A percentile compares a stretch with the other conserved stretches of the same genome.
These are phyloP conservation scores for Casuarina equisetifolia DNA, from an alignment of 306 rosid species.

Conservation along the genomic window DNA sequence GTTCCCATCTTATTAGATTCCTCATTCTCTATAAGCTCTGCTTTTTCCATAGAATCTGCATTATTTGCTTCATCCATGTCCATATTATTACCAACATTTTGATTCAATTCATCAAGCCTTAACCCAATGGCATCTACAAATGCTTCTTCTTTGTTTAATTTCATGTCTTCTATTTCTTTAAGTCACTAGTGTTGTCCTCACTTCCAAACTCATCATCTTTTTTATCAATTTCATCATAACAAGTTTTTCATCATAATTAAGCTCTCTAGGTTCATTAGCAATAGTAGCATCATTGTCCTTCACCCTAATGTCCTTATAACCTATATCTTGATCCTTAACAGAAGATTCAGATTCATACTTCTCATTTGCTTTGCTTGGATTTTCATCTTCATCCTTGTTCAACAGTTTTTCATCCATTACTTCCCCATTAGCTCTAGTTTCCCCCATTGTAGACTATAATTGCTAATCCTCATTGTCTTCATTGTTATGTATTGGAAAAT, in stretches of 20 bases:
- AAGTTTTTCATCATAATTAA: constrained; percentile 45
- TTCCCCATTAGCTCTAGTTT: constrained; percentile 66
- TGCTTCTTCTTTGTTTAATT: constrained; percentile 61
- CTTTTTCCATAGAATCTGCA: constrained; percentile 51
- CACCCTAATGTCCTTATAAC: constrained; percentile 73
- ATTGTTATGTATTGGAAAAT: too few relatives aligned
- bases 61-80: constrained; percentile 51
- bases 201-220: constrained; percentile 42
- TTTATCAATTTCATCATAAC: constrained; percentile 34
- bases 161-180: constrained; percentile 46
- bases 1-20: constrained; percentile 41
- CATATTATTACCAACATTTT: constrained; percentile 46
- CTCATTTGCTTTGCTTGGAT: constrained; percentile 43
- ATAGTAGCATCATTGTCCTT: constrained; percentile 53
- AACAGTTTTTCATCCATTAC: constrained; percentile 66
- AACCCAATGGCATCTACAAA: constrained; percentile 53
- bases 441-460: constrained; percentile 67
- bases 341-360: constrained; percentile 78
- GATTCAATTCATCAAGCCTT: constrained; percentile 57
- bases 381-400: constrained; percentile 73
- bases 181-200: constrained; percentile 41
- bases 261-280: constrained; percentile 50
- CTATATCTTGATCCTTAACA: constrained; percentile 51
- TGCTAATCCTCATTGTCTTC: constrained; percentile 54
- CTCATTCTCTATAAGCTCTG: constrained; percentile 42